Evolutionary conservation across 2,329 filamentous ascomycete genomes (phyloP), one percentile per base, ranked within the genome.

Genomic region (Dendrostoma leiphaemia): DNA sequence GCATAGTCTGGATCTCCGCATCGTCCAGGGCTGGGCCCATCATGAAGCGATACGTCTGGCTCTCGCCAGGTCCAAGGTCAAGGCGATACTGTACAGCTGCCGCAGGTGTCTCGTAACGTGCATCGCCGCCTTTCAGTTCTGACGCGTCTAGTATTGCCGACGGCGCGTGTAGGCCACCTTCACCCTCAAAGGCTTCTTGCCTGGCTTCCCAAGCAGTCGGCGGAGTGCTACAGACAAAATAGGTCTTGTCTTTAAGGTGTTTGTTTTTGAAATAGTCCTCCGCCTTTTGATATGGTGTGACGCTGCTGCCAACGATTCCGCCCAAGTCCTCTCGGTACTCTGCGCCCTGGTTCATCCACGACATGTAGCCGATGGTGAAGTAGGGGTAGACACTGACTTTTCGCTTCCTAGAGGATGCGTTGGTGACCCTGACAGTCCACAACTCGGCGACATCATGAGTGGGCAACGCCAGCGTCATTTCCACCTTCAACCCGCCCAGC

Each of bases 281-380:
- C 0, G 78, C 74, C 61, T 81, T 82, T 55, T 83, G 80, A 61
- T 83, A 83, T 0, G 80, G 80, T 1, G 79, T 81, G 56, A 81
- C 74, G 61, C 75, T 75, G 64, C 70, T 80, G 23, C 71, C 78
- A 10, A 83, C 71, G 12, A 83, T 69, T 23, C 76, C 80, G 21
- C 70, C 69, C 19, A 81, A 69, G 9, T 79, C 74, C 6, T 67
- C 52, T 21, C 74, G 71, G 70, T 77, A 82, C 58, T 79, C 75
- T 32, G 75, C 79, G 29, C 77, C 78, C 63, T 82, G 80, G 63
- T 81, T 83, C 80, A 83, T 83, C 80, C 80, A 83, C 13, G 80
- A 82, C 78, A 81, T 82, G 67, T 80, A 81, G n/a, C 80, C 80
- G 50, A 82, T 73, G 32, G 78, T 75, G 65, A 83, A 83, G 60